phyloP scores from a whole-genome alignment of 257 asterid species.

The Eucommia ulmoides region DNA sequence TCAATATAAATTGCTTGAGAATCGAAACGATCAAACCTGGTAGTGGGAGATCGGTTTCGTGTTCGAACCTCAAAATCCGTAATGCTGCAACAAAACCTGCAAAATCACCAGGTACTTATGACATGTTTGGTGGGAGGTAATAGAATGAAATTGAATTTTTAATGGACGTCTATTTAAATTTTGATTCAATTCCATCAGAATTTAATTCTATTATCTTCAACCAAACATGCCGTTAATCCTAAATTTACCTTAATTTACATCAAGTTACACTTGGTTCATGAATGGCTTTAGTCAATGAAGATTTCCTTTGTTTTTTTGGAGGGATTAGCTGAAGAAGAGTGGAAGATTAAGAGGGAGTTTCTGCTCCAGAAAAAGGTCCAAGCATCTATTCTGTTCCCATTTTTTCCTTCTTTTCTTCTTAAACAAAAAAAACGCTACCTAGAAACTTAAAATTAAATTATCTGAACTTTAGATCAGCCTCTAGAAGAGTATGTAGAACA shows the following conservation, averaged over 20 bases:
- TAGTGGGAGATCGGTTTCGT: slow-evolving; percentile 15
- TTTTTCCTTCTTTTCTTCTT: not conserved
- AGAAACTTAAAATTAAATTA: not conserved
- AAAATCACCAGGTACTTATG: slow-evolving; percentile 62
- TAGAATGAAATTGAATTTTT: too few relatives aligned
- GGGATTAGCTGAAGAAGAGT: slow-evolving; percentile 84
- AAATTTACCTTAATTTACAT: not conserved
- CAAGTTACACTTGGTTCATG: not conserved
- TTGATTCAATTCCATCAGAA: too few relatives aligned
- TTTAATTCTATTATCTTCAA: too few relatives aligned
- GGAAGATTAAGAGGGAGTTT: slow-evolving; percentile 64
- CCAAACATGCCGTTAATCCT: not conserved
- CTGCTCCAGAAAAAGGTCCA: slow-evolving; percentile 78
- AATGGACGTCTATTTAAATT: too few relatives aligned
- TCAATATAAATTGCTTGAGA: slow-evolving; percentile 15
- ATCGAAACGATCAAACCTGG: slow-evolving; percentile 18
- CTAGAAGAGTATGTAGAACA: too few relatives aligned
- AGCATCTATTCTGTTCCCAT: not conserved
- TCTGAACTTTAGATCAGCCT: not conserved
- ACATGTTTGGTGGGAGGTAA: not conserved
- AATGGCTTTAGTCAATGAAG: too few relatives aligned
- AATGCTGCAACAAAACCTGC: slow-evolving; percentile 67
- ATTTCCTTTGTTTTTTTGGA: slow-evolving; percentile 16
- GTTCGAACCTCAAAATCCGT: slow-evolving; percentile 27
- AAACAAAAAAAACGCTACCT: not conserved